These are phyloP conservation scores for Hypoxylon trugodes DNA, from an alignment of 495 filamentous ascomycete species.

Conservation along the genomic window DNA sequence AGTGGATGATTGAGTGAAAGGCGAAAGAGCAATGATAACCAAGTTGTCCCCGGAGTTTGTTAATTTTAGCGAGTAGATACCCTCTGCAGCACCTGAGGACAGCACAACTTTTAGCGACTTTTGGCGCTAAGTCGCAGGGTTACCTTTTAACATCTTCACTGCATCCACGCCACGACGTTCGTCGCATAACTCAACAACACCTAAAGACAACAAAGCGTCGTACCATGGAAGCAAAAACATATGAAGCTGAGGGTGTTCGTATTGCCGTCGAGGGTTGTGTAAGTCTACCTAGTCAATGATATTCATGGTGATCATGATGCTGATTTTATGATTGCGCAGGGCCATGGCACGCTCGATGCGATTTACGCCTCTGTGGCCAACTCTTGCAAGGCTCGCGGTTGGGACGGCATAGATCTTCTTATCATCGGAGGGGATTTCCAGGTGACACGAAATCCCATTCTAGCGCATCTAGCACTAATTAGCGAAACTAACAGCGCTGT, in stretches of 20 bases:
- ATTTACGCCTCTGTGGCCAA: conserved; percentile 81
- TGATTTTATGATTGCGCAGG: conserved; percentile 57
- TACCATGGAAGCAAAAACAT: conserved; percentile 13
- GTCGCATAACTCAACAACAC: background rate
- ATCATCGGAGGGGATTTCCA: conserved; percentile 95
- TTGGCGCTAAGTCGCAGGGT: conserved; percentile 4
- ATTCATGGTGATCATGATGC: background rate
- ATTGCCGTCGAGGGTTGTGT: conserved; percentile 83
- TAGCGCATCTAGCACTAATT: conserved; percentile 35
- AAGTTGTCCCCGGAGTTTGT: background rate
- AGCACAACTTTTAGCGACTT: conserved; percentile 5
- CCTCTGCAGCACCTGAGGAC: background rate
- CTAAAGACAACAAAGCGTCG: background rate
- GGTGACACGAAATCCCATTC: conserved; percentile 51
- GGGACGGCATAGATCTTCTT: conserved; percentile 80
- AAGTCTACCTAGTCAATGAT: conserved; percentile 42
- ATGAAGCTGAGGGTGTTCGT: conserved; percentile 54
- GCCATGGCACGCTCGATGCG: conserved; percentile 87
- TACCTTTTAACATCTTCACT: background rate
- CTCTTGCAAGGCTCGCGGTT: conserved; percentile 69
- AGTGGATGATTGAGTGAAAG: background rate
- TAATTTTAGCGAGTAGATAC: conserved; percentile 9
- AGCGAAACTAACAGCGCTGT: background rate
- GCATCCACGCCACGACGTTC: background rate
- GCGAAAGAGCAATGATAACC: background rate